Evolutionary conservation across 164 flowering plant species (phyloP).

Genomic region (Dillenia turbinata): DNA sequence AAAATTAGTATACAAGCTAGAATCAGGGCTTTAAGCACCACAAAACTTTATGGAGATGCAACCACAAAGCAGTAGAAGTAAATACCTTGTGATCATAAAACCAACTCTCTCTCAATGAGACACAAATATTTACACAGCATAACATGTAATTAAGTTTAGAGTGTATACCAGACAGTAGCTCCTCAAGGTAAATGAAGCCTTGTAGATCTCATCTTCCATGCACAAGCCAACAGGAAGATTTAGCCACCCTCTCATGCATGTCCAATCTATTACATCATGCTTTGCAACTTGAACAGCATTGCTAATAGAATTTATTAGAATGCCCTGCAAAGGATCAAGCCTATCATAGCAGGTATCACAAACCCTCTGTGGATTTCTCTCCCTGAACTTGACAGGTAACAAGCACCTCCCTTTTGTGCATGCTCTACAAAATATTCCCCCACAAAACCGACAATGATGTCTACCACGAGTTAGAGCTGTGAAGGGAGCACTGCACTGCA

Average conservation of each 20-base stretch:
- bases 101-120: no score
- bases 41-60: no score
- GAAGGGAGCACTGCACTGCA: conserved; percentile 82
- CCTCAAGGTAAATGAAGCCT: conserved; percentile 65
- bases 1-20: no score
- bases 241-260: conserved; percentile 80
- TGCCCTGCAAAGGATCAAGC: conserved; percentile 80
- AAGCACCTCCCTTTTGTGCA: conserved; percentile 90
- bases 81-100: no score
- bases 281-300: conserved; percentile 82
- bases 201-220: conserved; percentile 94
- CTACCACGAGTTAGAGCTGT: conserved; percentile 86
- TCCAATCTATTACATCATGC: conserved; percentile 95
- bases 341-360: conserved; percentile 91
- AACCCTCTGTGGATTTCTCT: conserved; percentile 90
- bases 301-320: conserved; percentile 73
- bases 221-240: conserved; percentile 87
- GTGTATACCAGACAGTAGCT: conserved; percentile 64
- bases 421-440: conserved; percentile 77
- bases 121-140: no score
- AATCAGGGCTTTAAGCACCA: no score
- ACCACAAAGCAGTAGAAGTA: no score
- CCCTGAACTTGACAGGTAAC: conserved; percentile 85
- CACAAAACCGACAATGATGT: conserved; percentile 98
- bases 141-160: no score